These are phyloP conservation scores for Lachancea cidri DNA, from an alignment of 805 yeast species.

Conservation along the genomic window DNA sequence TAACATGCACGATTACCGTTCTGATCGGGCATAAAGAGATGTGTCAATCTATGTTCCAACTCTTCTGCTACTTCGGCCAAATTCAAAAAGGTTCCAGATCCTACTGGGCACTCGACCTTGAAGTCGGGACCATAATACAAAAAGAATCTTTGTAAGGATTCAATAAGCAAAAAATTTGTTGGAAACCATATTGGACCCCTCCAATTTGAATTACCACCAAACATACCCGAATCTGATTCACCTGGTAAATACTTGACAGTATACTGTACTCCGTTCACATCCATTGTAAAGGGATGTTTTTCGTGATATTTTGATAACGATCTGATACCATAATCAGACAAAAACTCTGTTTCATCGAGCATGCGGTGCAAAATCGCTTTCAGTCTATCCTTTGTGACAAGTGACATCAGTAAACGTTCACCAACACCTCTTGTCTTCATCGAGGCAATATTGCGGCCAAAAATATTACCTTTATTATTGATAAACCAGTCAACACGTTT, in stretches of 20 bases:
- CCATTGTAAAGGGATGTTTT: constrained; percentile 77
- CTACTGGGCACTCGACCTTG: constrained; percentile 83
- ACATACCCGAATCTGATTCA: constrained; percentile 81
- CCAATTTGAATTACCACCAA: constrained; percentile 97
- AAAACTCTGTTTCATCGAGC: constrained; percentile 82
- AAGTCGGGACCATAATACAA: constrained; percentile 82
- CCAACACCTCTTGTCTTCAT: constrained; percentile 77
- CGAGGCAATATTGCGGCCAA: constrained; percentile 80
- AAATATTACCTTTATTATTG: constrained; percentile 59
- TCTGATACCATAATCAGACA: constrained; percentile 80
- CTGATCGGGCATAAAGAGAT: constrained; percentile 64
- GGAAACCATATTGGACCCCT: constrained; percentile 98
- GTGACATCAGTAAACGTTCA: constrained; percentile 70
- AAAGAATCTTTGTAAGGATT: constrained; percentile 80
- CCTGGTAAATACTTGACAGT: constrained; percentile 76
- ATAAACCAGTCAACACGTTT: constrained; percentile 82
- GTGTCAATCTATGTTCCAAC: constrained; percentile 78
- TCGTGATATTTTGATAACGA: constrained; percentile 84
- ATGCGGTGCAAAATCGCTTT: constrained; percentile 68
- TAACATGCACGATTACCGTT: constrained; percentile 71
- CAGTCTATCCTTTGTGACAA: constrained; percentile 77
- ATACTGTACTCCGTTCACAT: constrained; percentile 70
- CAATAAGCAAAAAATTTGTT: constrained; percentile 77
- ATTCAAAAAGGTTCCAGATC: constrained; percentile 69
- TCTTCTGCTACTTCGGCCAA: constrained; percentile 89